Base-by-base conservation (phyloP, 805 yeast species). In the Candida maltosa region DNA sequence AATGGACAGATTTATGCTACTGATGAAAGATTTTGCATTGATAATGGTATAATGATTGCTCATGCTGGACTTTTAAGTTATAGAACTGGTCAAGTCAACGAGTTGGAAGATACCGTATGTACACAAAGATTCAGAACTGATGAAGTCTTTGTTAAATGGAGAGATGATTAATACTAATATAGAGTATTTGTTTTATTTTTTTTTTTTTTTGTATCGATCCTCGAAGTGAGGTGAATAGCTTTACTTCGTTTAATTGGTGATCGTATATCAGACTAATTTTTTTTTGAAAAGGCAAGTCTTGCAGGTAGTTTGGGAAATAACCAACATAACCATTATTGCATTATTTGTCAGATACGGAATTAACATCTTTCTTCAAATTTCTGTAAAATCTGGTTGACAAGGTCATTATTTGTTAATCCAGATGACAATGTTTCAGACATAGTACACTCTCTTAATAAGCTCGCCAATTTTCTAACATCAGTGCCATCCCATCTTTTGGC, bases 31-130 rank as follows among this genome's bases (percentile, higher is more conserved):
- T 91, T 93, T 55, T 93, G 98, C 61, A 93, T 93, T 29, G 98
- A 93, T 56, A 93, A 93, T 52, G 98, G 98, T 8, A 93, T 91
- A 25, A 93, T 93, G 98, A 93, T 93, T 50, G 98, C 98, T 0
- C 98, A 93, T 52, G 97, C 98, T 0, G 98, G 98, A 0, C 64
- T 93, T 31, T 58, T 93, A 40, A 86, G 84, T 34, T 88, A 78
- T 52, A 70, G 97, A 47, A 83, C 81, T 72, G 96, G 97, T 1
- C 78, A 76, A 37, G 76, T 76, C 2, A 72, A 64, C 17, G 70
- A 67, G 5, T 48, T 91, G 32, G 55, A 65, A 18, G 77, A 85
- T 38, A 83, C 96, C 1, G 89, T 86, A 2, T 93, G 96, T 47
- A 84, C 96, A 0, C 98, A 93, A 58, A 73, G 93, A 53, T 93